Conservation (phyloP, 805 yeast species). For the Suhomyces xylopsoci region DNA sequence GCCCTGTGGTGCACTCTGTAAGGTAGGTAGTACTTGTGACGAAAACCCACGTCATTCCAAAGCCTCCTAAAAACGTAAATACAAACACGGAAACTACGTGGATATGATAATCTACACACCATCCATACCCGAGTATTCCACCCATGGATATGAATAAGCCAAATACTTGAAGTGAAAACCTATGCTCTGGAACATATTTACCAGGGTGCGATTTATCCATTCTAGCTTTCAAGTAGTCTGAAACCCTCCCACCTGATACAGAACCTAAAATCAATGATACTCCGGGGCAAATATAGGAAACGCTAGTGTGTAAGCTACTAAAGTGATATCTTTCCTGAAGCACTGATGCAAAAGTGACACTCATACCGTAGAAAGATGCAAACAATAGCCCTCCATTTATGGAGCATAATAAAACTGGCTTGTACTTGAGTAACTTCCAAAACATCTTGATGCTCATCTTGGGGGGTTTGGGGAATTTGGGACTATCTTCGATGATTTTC, state of each 20-base stretch:
- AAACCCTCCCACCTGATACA: constrained; percentile 45
- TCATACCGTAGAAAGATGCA: constrained; percentile 52
- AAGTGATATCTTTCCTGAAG: constrained; percentile 37
- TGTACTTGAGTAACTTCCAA: constrained; percentile 33
- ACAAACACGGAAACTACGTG: constrained; percentile 40
- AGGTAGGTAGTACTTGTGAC: constrained; percentile 52
- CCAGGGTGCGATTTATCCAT: constrained; percentile 23
- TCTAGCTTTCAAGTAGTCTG: constrained; percentile 35
- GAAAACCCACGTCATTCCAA: constrained; percentile 56
- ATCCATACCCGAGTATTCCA: constrained; percentile 52
- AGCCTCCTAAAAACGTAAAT: constrained; percentile 45
- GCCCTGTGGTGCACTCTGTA: constrained; percentile 47
- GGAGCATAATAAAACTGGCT: constrained; percentile 47
- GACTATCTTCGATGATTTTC: constrained; percentile 16
- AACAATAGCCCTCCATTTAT: constrained; percentile 49
- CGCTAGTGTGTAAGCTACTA: constrained; percentile 34
- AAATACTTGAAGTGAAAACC: constrained; percentile 42
- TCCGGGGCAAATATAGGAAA: constrained; percentile 55
- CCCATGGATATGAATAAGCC: constrained; percentile 43
- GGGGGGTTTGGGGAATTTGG: constrained; percentile 44
- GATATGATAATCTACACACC: constrained; percentile 43
- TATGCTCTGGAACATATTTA: constrained; percentile 44
- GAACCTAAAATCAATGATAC: constrained; percentile 48
- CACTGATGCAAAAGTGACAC: constrained; percentile 46
- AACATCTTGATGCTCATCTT: constrained; percentile 40